Evolutionary conservation across 805 yeast genomes (phyloP), one percentile per base, ranked within the genome.

Genomic region (Candida corydali): DNA sequence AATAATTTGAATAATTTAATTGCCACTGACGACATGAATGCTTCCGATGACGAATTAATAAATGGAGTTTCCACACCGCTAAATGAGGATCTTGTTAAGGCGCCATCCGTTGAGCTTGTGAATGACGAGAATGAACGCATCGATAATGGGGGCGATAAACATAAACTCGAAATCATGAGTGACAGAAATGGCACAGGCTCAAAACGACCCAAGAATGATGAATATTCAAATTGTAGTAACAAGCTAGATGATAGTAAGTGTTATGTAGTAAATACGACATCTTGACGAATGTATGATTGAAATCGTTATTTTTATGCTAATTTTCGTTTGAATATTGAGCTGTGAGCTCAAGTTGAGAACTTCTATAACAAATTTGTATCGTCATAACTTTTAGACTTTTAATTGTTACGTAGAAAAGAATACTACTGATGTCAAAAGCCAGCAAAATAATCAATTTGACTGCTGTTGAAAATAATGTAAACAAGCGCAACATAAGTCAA

Each of bases 41-140:
- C 38, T 25, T 46, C 49, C 4, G 57, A 50, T 20, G 57, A 51
- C 3, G 59, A 49, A n/a, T 26, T 39, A 3, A 30, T 49, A 14
- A 29, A 37, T 15, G 43, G 50, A 31, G 57, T 50, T 1, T 57
- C 63, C 1, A 58, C 64, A 5, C 66, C 65, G 3, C 43, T 56
- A 8, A 39, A 42, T 16, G 52, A 49, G n/a, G 52, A 46, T 15
- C 52, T 43, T 10, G 47, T 36, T 7, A 37, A 18, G 24, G 34
- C 29, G 4, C 7, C 22, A 18, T 29, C 3, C 26, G 9, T n/a
- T 8, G 28, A 20, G 4, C 4, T 12, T 8, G 10, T 10, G 9
- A 12, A 19, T 7, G 16, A n/a, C 16, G 26, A 16, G 20, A 26
- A 20, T 7, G 29, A 18, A 17, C 6, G 17, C 15, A 7, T 15